A percentile compares a stretch with the other conserved stretches of the same genome.
These are phyloP conservation scores for Durio zibethinus DNA, from an alignment of 345 rosid species.

Conservation along the genomic window DNA sequence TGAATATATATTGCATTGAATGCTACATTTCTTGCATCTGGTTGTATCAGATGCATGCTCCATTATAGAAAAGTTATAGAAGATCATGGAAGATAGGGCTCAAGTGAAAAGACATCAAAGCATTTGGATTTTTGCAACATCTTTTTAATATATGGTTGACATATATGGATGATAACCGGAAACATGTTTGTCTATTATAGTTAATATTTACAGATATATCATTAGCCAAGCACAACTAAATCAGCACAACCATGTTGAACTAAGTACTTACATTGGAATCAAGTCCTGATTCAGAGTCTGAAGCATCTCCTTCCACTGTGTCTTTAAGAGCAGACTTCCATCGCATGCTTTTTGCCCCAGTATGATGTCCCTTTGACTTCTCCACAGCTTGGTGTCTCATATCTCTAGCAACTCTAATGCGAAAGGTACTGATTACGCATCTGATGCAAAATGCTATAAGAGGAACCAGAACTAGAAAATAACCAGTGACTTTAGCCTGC, in stretches of 20 bases:
- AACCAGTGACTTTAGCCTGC: slow-evolving; percentile 13
- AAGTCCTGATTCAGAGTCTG: neutral
- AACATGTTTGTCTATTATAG: no score
- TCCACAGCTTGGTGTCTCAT: neutral
- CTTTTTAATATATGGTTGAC: neutral
- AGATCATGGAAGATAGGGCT: neutral
- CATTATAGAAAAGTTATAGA: neutral
- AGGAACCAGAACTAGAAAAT: slow-evolving; percentile 16
- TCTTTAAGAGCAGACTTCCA: slow-evolving; percentile 10
- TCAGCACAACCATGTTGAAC: neutral
- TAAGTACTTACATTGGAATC: slow-evolving; percentile 6
- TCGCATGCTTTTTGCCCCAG: slow-evolving; percentile 4
- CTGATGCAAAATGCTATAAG: slow-evolving; percentile 8
- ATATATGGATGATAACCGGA: no score
- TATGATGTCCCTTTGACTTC: neutral
- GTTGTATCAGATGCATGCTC: neutral
- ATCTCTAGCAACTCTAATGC: neutral
- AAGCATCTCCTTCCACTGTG: neutral
- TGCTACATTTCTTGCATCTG: neutral
- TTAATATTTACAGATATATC: no score
- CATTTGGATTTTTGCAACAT: neutral
- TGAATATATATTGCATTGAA: neutral
- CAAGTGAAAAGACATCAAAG: neutral
- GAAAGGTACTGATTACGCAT: neutral
- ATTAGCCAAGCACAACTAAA: neutral